These are phyloP conservation scores for Jackrogersella multiformis DNA, from an alignment of 495 filamentous ascomycete genomes.

Conservation along the genomic window DNA sequence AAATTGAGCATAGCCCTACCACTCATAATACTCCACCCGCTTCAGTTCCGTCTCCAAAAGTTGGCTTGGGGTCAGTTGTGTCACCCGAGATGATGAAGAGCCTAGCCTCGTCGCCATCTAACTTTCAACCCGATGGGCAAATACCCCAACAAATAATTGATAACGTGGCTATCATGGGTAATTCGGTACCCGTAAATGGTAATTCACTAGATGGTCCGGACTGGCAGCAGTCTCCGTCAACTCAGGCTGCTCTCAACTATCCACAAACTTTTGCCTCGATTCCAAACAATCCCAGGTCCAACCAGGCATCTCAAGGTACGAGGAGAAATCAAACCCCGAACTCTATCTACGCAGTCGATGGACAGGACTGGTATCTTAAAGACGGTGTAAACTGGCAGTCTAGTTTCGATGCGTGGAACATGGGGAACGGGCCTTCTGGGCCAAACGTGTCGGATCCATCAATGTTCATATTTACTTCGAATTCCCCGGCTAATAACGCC, in stretches of 20 bases:
- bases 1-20: slow-evolving; percentile 42
- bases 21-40: slow-evolving; percentile 40
- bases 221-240: slow-evolving; percentile 23
- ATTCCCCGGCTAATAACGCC: slow-evolving; percentile 26
- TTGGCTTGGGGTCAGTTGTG: slow-evolving; percentile 26
- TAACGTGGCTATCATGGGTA: slow-evolving; percentile 32
- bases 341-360: slow-evolving; percentile 52
- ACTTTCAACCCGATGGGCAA: slow-evolving; percentile 31
- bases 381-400: slow-evolving; percentile 61
- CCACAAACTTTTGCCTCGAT: slow-evolving; percentile 16
- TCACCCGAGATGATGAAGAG: slow-evolving; percentile 41
- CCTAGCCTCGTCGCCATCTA: slow-evolving; percentile 29
- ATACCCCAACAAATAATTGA: slow-evolving; percentile 25
- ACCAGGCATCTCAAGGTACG: slow-evolving; percentile 14
- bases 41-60: slow-evolving; percentile 39
- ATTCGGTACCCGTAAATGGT: slow-evolving; percentile 23
- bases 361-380: slow-evolving; percentile 62
- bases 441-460: slow-evolving; percentile 34
- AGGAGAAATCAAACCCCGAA: slow-evolving; percentile 40
- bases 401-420: slow-evolving; percentile 56
- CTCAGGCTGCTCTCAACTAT: slow-evolving; percentile 25
- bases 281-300: slow-evolving; percentile 24
- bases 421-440: slow-evolving; percentile 26
- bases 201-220: slow-evolving; percentile 14
- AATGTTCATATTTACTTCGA: slow-evolving; percentile 42